Percentiles rank a stretch among this genome's conserved stretches.
Evolutionary conservation across 805 yeast genomes (phyloP).

Genomic region (Pichia scutulata): DNA sequence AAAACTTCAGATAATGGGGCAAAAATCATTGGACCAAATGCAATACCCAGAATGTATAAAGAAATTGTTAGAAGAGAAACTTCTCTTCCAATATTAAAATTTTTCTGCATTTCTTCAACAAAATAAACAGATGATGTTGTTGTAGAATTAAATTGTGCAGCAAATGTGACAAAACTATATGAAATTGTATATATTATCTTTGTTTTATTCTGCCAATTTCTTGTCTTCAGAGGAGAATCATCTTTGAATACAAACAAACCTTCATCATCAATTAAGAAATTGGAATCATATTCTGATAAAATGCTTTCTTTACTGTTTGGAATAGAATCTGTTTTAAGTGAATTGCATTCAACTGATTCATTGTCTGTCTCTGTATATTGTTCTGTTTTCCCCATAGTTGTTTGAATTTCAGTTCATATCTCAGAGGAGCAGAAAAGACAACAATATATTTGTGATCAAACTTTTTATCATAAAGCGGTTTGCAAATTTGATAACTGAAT

Average conservation of each 20-base stretch:
- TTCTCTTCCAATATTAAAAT: constrained; percentile 37
- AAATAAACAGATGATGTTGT: constrained; percentile 34
- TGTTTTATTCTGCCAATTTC: constrained; percentile 30
- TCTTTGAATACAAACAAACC: constrained; percentile 1
- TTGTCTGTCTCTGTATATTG: background rate
- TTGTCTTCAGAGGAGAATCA: constrained; percentile 22
- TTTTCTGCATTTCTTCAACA: constrained; percentile 15
- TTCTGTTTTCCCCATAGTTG: background rate
- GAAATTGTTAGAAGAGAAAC: constrained; percentile 48
- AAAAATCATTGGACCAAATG: constrained; percentile 59
- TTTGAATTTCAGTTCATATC: background rate
- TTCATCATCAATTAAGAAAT: background rate
- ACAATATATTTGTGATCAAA: background rate
- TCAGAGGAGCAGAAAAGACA: background rate
- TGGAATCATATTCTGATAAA: background rate
- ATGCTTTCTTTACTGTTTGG: background rate
- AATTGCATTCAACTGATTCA: background rate
- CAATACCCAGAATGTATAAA: constrained; percentile 57
- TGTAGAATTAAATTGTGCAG: constrained; percentile 46
- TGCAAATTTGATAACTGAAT: too few relatives aligned
- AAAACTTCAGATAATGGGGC: constrained; percentile 50
- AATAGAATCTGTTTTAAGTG: background rate
- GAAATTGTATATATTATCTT: constrained; percentile 33
- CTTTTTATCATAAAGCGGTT: too few relatives aligned
- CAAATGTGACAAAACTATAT: constrained; percentile 34